These are phyloP conservation scores for Heterobasidion occidentale DNA, from an alignment of 1,284 basidiomycete species.

Conservation along the genomic window DNA sequence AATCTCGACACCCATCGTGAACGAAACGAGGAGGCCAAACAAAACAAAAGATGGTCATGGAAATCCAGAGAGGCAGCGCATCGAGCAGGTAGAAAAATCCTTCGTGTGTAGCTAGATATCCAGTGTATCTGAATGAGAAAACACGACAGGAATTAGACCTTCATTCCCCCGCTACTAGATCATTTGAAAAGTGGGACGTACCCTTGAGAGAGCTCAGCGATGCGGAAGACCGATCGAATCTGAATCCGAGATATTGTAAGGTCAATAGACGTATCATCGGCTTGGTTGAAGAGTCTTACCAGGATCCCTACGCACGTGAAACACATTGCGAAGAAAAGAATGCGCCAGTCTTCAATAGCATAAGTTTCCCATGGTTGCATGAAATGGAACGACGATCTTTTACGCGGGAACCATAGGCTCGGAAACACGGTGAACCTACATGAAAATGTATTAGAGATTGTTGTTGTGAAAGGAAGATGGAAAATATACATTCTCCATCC, in stretches of 20 bases:
- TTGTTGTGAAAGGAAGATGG: no score
- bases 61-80: not conserved
- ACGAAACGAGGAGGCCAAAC: not conserved
- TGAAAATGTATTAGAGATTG: no score
- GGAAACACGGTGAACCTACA: no score
- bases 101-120: not conserved
- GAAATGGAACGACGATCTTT: no score
- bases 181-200: not conserved
- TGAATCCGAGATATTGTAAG: no score
- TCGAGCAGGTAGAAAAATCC: not conserved
- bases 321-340: not conserved
- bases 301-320: not conserved
- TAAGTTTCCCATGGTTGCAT: no score
- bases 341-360: not conserved
- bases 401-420: no score
- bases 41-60: not conserved
- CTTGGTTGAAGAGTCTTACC: not conserved
- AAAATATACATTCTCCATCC: not conserved
- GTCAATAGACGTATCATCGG: no score
- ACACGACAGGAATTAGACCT: no score
- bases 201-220: not conserved
- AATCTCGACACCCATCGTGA: not conserved
- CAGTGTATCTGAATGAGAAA: not conserved
- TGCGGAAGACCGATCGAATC: not conserved
- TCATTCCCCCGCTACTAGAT: no score